phyloP scores from a whole-genome alignment of 805 yeast species.

The Candida verbasci region DNA sequence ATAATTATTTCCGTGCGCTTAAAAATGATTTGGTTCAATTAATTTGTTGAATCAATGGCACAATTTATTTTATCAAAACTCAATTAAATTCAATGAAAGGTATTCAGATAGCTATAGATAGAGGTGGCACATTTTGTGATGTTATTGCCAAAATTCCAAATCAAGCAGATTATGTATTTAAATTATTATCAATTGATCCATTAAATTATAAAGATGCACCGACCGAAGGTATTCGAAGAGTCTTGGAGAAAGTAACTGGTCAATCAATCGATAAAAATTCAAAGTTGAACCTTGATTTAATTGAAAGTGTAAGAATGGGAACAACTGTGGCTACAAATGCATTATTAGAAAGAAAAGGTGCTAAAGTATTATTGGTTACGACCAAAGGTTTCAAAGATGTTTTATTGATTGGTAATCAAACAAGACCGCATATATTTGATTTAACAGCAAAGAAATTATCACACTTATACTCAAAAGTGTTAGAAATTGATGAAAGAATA shows the following conservation, averaged over 20 bases:
- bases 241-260: conserved; percentile 58
- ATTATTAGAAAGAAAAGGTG: conserved; percentile 87
- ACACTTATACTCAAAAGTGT: conserved; percentile 67
- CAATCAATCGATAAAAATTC: conserved; percentile 41
- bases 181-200: conserved; percentile 85
- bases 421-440: conserved; percentile 87
- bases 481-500: conserved; percentile 87
- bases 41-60: too few species aligned
- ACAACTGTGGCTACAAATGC: conserved; percentile 97
- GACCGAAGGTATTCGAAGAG: conserved; percentile 81
- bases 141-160: conserved; percentile 46
- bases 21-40: too few species aligned
- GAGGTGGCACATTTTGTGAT: conserved; percentile 93
- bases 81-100: too few species aligned
- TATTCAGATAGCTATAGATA: conserved; percentile 31
- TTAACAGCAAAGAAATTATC: conserved; percentile 68
- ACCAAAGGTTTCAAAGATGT: conserved; percentile 88
- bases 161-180: conserved; percentile 63
- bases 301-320: conserved; percentile 78
- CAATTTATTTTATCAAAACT: too few species aligned
- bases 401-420: conserved; percentile 81
- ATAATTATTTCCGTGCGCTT: too few species aligned
- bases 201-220: conserved; percentile 87
- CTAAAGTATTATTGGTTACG: conserved; percentile 76
- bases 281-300: conserved; percentile 54